Conservation (phyloP, 2,329 filamentous ascomycete genomes). For the Pyricularia grisea region DNA sequence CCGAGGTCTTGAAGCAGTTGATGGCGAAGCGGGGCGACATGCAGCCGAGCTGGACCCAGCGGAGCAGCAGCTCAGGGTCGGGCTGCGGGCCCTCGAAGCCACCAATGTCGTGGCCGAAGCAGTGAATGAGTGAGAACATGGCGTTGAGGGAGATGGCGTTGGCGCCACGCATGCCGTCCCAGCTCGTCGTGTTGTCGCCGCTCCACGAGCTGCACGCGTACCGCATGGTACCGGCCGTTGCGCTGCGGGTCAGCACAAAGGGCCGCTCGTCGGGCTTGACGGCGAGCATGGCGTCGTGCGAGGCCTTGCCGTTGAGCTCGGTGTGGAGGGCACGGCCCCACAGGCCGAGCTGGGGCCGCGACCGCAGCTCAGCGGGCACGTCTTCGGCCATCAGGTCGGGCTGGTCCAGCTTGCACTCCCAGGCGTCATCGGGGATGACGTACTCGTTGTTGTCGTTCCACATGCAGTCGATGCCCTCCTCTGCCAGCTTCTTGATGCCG, state of each 20-base stretch:
- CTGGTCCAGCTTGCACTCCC: conserved; percentile 43
- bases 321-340: conserved; percentile 64
- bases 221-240: conserved; percentile 59
- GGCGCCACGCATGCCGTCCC: conserved; percentile 62
- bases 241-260: conserved; percentile 61
- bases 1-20: conserved; percentile 68
- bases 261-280: conserved; percentile 50
- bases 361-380: conserved; percentile 23
- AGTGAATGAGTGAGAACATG: conserved; percentile 58
- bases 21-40: conserved; percentile 65
- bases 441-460: conserved; percentile 80
- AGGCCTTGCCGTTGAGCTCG: conserved; percentile 62
- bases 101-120: conserved; percentile 66
- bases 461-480: conserved; percentile 60
- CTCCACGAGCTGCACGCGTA: conserved; percentile 68
- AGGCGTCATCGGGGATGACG: conserved; percentile 54
- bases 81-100: conserved; percentile 69
- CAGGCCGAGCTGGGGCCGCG: conserved; percentile 46
- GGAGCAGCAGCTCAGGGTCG: conserved; percentile 57
- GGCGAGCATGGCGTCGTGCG: conserved; percentile 55
- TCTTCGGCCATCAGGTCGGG: neutral
- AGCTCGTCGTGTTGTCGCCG: conserved; percentile 66
- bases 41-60: conserved; percentile 65
- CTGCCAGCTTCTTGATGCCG: conserved; percentile 51
- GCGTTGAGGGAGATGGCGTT: conserved; percentile 61